These are phyloP conservation scores for Penium margaritaceum DNA, from an alignment of 139 green algal species.

Conservation along the genomic window DNA sequence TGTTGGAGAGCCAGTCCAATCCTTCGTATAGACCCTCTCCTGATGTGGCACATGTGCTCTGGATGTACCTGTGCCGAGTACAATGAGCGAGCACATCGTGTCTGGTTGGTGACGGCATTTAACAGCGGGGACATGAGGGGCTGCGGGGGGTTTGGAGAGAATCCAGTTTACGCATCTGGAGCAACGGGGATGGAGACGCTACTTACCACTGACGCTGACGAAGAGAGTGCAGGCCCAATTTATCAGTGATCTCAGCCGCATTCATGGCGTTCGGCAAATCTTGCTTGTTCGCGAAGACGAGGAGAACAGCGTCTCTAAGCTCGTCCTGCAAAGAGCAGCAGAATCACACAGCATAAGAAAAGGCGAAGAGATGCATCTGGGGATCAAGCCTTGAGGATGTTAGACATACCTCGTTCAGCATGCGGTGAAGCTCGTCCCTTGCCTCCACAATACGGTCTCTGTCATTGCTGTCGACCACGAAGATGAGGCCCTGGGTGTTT, in stretches of 20 bases:
- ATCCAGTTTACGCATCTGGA: too few relatives aligned
- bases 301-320: conserved; percentile 86
- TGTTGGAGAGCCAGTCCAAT: conserved; percentile 84
- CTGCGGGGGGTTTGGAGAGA: too few relatives aligned
- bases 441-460: conserved; percentile 88
- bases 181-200: too few relatives aligned
- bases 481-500: conserved; percentile 97
- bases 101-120: too few relatives aligned
- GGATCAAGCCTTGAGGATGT: too few relatives aligned
- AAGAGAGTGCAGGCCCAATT: conserved; percentile 90
- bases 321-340: conserved; percentile 45
- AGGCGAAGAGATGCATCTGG: too few relatives aligned
- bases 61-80: conserved; percentile 88
- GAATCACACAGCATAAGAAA: too few relatives aligned
- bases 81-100: too few relatives aligned
- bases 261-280: conserved; percentile 99
- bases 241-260: conserved; percentile 96
- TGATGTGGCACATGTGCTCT: conserved; percentile 89
- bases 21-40: conserved; percentile 97
- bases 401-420: conserved; percentile 97
- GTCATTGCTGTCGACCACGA: conserved; percentile 97
- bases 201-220: conserved; percentile 95
- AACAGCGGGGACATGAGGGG: too few relatives aligned
- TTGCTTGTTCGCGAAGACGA: conserved; percentile 99
- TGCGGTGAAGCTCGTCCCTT: conserved; percentile 92